Evolutionary conservation across 1,284 basidiomycete species (phyloP).

Genomic region (Moniliella sp.): DNA sequence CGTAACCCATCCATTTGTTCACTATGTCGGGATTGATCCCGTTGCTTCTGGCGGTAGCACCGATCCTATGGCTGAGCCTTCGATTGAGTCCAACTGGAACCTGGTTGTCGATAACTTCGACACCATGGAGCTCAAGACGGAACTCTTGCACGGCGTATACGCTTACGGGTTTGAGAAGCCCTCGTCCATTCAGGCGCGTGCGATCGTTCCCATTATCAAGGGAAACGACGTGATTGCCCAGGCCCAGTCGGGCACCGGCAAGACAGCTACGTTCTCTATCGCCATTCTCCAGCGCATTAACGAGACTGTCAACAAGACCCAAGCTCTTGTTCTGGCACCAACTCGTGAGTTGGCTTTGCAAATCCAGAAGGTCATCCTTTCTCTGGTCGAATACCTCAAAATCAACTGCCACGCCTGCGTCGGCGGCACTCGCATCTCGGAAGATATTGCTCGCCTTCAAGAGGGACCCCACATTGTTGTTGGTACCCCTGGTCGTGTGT

Average conservation of each 20-base stretch:
- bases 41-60: too few relatives aligned
- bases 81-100: constrained; percentile 99
- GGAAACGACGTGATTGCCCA: constrained; percentile 80
- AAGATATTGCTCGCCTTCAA: constrained; percentile 93
- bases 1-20: too few relatives aligned
- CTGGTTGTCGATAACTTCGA: constrained; percentile 76
- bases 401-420: constrained; percentile 98
- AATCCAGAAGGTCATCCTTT: constrained; percentile 92
- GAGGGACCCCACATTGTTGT: constrained; percentile 94
- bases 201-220: constrained; percentile 38
- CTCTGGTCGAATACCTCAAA: constrained; percentile 95
- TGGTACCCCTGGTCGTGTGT: constrained; percentile 91
- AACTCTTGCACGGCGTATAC: constrained; percentile 85
- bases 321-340: constrained; percentile 75
- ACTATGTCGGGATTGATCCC: too few relatives aligned
- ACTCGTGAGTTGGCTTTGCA: constrained; percentile 48
- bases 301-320: constrained; percentile 77
- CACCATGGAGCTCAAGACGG: constrained; percentile 54
- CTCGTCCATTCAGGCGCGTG: constrained; percentile 21
- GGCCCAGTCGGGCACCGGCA: constrained; percentile 97
- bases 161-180: constrained; percentile 53
- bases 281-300: constrained; percentile 60
- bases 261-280: constrained; percentile 68
- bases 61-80: too few relatives aligned
- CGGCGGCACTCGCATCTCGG: constrained; percentile 71